phyloP scores from a whole-genome alignment of 2,329 filamentous ascomycete genomes.

The Trichoderma sp. region DNA sequence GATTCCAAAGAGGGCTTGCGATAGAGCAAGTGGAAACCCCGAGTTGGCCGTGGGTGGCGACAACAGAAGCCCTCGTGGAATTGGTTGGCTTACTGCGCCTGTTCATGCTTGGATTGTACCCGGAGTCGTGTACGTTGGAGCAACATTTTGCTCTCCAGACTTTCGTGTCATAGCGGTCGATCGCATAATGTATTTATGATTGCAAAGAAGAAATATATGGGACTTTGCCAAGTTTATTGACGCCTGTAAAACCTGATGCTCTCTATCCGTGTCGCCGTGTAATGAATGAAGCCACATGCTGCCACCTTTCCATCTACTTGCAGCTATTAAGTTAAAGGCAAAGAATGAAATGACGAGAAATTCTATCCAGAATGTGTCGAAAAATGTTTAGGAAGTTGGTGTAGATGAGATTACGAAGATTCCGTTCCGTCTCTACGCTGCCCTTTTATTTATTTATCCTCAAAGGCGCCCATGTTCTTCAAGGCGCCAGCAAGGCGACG shows the following conservation, averaged over 20 bases:
- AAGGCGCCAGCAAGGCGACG: conserved; percentile 67
- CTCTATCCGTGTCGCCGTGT: background rate
- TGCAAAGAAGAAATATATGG: background rate
- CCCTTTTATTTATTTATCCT: conserved; percentile 38
- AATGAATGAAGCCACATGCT: background rate
- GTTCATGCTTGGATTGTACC: background rate
- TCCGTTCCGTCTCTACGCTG: background rate
- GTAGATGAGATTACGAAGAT: background rate
- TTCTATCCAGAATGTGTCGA: background rate
- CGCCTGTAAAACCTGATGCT: background rate
- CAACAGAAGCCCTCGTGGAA: background rate
- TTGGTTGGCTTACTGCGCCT: background rate
- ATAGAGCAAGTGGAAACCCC: background rate
- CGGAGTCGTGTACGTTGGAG: background rate
- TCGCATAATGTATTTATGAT: conserved; percentile 6
- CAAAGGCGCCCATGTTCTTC: conserved; percentile 63
- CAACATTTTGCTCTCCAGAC: background rate
- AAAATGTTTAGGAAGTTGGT: background rate
- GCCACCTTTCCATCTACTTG: background rate
- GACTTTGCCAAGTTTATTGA: background rate
- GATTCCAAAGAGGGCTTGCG: background rate
- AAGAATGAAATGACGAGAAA: background rate
- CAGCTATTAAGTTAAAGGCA: background rate
- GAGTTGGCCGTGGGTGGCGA: background rate
- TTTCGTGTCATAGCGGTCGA: background rate